Percentiles rank a stretch among this genome's conserved stretches.
phyloP scores from a whole-genome alignment of 352 stramenopile genomes.

The Blastocystis sp. region DNA sequence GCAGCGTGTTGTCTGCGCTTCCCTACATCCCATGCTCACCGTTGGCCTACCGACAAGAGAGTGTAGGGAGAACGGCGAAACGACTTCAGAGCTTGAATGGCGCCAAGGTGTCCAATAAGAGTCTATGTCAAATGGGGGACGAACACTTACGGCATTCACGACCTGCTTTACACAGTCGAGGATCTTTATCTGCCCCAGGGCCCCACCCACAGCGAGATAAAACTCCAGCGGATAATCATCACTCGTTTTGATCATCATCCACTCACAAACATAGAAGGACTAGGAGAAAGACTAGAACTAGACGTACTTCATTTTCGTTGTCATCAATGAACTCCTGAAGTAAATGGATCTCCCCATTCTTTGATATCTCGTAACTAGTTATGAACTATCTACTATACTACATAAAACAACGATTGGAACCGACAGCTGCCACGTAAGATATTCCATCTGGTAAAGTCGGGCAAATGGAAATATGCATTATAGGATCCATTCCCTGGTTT shows the following conservation, averaged over 20 bases:
- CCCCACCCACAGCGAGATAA: not conserved
- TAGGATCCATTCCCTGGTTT: not conserved
- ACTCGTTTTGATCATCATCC: slow-evolving; percentile 3
- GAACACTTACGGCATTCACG: not conserved
- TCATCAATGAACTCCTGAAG: slow-evolving; percentile 45
- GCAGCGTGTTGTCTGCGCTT: slow-evolving; percentile 7
- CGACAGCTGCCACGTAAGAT: not conserved
- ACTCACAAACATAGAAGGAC: slow-evolving; percentile 14
- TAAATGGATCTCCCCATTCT: not conserved
- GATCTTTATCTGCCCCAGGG: not conserved
- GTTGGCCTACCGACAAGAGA: not conserved
- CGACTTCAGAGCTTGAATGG: not conserved
- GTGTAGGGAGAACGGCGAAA: not conserved
- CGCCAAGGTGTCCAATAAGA: not conserved
- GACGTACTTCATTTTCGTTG: not conserved
- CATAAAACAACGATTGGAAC: slow-evolving; percentile 23
- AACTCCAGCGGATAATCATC: not conserved
- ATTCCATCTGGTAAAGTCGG: not conserved
- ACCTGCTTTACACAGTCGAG: not conserved
- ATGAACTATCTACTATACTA: not conserved
- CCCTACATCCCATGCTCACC: not conserved
- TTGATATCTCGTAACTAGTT: not conserved
- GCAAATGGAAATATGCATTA: not conserved
- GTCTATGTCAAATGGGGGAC: not conserved
- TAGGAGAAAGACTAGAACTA: not conserved